Conservation (phyloP, 768 basidiomycete species). For the Cystobasidium tubakii region DNA sequence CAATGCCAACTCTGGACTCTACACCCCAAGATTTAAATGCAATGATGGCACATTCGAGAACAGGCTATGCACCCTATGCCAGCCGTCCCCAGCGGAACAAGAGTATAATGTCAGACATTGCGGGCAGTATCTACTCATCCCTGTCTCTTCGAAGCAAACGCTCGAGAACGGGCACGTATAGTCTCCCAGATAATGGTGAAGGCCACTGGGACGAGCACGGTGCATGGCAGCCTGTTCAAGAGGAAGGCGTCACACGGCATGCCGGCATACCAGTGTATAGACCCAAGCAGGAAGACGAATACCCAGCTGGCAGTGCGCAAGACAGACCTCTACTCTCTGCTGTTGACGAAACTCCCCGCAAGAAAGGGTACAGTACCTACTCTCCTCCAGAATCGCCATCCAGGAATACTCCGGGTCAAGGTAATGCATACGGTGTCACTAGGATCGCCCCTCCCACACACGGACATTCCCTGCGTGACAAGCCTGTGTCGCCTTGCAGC, state of each 20-base stretch:
- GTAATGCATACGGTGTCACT: background rate
- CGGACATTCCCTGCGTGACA: constrained; percentile 18
- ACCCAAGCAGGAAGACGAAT: background rate
- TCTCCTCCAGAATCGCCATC: constrained; percentile 16
- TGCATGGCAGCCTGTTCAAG: background rate
- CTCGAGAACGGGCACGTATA: background rate
- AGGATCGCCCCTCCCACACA: background rate
- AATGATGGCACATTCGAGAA: constrained; percentile 33
- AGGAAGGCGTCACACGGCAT: background rate
- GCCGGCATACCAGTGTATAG: background rate
- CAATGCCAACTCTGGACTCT: background rate
- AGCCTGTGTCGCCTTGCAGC: constrained; percentile 17
- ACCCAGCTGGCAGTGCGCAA: constrained; percentile 6
- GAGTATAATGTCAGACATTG: background rate
- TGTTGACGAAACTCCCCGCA: constrained; percentile 21
- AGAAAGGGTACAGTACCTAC: constrained; percentile 17
- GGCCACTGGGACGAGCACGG: constrained; percentile 31
- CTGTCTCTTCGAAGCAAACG: constrained; percentile 26
- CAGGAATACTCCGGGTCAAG: background rate
- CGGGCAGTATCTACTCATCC: constrained; percentile 25
- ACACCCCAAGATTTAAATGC: constrained; percentile 20
- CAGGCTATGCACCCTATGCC: constrained; percentile 2
- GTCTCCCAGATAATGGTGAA: background rate
- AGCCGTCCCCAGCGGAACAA: background rate
- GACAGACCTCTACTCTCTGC: constrained; percentile 9